Conservation (phyloP, 2,329 filamentous ascomycete genomes). For the Chaetomium sp. region DNA sequence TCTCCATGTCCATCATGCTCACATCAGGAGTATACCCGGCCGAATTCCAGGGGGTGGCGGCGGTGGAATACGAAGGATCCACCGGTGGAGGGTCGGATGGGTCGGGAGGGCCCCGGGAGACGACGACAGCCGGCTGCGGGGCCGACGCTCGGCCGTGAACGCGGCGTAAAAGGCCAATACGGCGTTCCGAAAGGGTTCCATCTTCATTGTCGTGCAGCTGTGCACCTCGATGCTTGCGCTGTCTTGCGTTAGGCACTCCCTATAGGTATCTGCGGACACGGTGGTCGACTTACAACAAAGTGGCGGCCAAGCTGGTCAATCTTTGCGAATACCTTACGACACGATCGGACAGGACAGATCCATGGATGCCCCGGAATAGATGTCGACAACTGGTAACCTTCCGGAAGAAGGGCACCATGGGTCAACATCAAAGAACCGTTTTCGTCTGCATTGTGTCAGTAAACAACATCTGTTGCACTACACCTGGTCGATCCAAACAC, state of each 20-base stretch:
- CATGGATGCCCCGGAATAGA: slow-evolving; percentile 27
- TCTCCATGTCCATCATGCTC: background rate
- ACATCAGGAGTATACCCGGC: background rate
- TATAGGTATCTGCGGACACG: background rate
- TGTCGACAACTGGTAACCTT: slow-evolving; percentile 25
- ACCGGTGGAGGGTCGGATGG: slow-evolving; percentile 17
- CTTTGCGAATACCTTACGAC: slow-evolving; percentile 26
- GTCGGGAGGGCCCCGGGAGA: slow-evolving; percentile 30
- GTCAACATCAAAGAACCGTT: background rate
- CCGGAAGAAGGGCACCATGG: slow-evolving; percentile 27
- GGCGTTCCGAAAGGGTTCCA: slow-evolving; percentile 37
- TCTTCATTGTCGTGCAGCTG: slow-evolving; percentile 39
- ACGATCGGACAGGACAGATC: slow-evolving; percentile 34
- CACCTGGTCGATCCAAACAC: background rate
- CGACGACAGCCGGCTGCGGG: slow-evolving; percentile 30
- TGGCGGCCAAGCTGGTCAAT: slow-evolving; percentile 29
- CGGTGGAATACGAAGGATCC: slow-evolving; percentile 1
- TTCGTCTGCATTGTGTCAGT: slow-evolving; percentile 9
- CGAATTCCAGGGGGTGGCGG: background rate
- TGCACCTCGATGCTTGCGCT: slow-evolving; percentile 29
- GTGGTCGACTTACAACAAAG: slow-evolving; percentile 27
- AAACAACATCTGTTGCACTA: background rate
- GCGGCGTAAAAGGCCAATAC: slow-evolving; percentile 14
- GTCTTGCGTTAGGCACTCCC: background rate
- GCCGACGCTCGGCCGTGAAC: too few relatives aligned